phyloP scores from a whole-genome alignment of 2,329 filamentous ascomycete species.

The Beauveria medogensis region DNA sequence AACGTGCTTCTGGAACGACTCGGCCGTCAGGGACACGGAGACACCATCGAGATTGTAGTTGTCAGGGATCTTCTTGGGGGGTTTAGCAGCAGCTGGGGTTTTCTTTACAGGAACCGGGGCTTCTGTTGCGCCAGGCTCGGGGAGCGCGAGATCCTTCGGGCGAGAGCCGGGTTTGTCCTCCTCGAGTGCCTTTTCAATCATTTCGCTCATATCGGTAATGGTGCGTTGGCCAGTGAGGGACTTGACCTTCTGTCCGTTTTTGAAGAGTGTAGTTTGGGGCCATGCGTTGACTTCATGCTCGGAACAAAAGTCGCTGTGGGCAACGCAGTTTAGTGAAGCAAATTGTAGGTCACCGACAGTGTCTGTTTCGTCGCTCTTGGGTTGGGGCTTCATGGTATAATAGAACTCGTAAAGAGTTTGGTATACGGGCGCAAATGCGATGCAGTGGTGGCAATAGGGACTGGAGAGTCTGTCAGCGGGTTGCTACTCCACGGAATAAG shows the following conservation, averaged over 20 bases:
- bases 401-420: constrained; percentile 96
- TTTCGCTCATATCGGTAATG: constrained; percentile 56
- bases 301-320: constrained; percentile 69
- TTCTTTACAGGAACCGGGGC: constrained; percentile 21
- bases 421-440: constrained; percentile 70
- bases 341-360: constrained; percentile 78
- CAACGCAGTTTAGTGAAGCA: constrained; percentile 75
- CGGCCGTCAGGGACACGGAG: constrained; percentile 68
- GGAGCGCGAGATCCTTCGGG: constrained; percentile 58
- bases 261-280: constrained; percentile 72
- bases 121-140: constrained; percentile 58
- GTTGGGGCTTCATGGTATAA: constrained; percentile 69
- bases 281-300: constrained; percentile 60
- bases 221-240: constrained; percentile 58
- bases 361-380: constrained; percentile 44
- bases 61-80: constrained; percentile 13
- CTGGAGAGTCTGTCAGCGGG: constrained; percentile 29
- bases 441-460: constrained; percentile 64
- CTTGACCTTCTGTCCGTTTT: constrained; percentile 63
- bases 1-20: constrained; percentile 78
- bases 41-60: constrained; percentile 60
- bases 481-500: neutral
- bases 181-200: constrained; percentile 72
- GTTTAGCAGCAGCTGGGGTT: constrained; percentile 11
- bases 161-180: constrained; percentile 72